A percentile compares a stretch with the other conserved stretches of the same genome.
Conservation (phyloP, 306 rosid genomes). For the Ormosia semicastrata region DNA sequence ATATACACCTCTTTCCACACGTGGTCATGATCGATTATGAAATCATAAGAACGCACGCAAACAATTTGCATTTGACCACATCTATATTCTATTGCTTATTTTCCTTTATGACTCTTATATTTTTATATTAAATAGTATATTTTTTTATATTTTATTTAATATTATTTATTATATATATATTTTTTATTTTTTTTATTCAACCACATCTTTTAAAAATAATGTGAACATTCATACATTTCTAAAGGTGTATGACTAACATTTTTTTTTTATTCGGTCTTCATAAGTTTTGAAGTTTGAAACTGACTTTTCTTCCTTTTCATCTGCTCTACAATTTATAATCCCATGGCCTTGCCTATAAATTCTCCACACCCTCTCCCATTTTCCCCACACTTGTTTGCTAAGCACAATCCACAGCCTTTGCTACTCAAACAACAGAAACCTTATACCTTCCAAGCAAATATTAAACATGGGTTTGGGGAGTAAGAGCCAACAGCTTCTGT, state of each 20-base stretch:
- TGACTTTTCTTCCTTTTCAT: slow-evolving; percentile 16
- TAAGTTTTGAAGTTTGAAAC: slow-evolving; percentile 26
- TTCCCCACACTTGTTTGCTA: not conserved
- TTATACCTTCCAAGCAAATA: not conserved
- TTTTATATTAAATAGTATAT: no score
- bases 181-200: no score
- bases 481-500: slow-evolving; percentile 41
- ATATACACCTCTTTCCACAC: slow-evolving; percentile 13
- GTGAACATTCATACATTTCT: no score
- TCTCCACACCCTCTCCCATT: not conserved
- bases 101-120: no score
- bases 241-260: no score
- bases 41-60: slow-evolving; percentile 29
- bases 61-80: slow-evolving; percentile 37
- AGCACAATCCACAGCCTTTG: not conserved
- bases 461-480: slow-evolving; percentile 25
- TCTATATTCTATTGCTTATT: not conserved
- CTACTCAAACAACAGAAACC: slow-evolving; percentile 14
- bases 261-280: not conserved
- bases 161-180: no score
- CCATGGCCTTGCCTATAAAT: slow-evolving; percentile 27
- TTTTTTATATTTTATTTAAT: no score
- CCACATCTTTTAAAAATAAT: no score
- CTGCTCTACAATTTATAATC: not conserved
- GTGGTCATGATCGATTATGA: slow-evolving; percentile 28